phyloP scores from a whole-genome alignment of 192 early-diverging fungal species.

The Coemansia sp. region DNA sequence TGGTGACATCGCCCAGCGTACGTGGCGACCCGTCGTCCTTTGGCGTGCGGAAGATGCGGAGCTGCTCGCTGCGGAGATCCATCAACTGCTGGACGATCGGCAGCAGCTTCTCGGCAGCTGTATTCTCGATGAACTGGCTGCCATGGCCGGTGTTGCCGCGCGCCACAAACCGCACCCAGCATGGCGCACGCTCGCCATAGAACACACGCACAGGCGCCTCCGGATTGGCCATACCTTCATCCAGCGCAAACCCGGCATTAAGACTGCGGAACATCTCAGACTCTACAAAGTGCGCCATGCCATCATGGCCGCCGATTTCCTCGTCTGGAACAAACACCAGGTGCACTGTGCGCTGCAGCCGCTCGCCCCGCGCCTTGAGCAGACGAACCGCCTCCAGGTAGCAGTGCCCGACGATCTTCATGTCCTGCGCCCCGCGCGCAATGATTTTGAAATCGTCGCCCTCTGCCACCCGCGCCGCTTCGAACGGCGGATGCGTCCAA shows the following conservation, averaged over 20 bases:
- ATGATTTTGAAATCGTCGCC: constrained; percentile 59
- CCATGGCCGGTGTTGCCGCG: constrained; percentile 79
- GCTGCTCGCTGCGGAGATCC: constrained; percentile 67
- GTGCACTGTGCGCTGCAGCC: constrained; percentile 70
- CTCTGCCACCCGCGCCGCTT: constrained; percentile 58
- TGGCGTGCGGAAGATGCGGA: constrained; percentile 56
- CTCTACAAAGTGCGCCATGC: constrained; percentile 70
- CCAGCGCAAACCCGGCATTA: constrained; percentile 80
- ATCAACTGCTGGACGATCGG: constrained; percentile 68
- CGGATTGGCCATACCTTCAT: constrained; percentile 81
- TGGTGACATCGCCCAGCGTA: constrained; percentile 78
- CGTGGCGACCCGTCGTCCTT: constrained; percentile 54
- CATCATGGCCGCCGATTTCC: constrained; percentile 81
- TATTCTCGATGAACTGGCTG: constrained; percentile 76
- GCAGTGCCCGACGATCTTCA: constrained; percentile 84
- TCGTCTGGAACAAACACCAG: constrained; percentile 82
- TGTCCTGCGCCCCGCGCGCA: constrained; percentile 87
- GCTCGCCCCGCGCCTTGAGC: constrained; percentile 58
- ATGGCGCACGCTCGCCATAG: constrained; percentile 81
- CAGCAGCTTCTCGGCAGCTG: constrained; percentile 67
- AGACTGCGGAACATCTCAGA: constrained; percentile 66
- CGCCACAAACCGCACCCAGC: constrained; percentile 79
- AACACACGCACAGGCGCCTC: constrained; percentile 69
- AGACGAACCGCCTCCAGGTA: constrained; percentile 80
- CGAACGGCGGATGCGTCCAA: constrained; percentile 81